Evolutionary conservation across 139 green algal species (phyloP).

Genomic region (Picochlorum sp.): DNA sequence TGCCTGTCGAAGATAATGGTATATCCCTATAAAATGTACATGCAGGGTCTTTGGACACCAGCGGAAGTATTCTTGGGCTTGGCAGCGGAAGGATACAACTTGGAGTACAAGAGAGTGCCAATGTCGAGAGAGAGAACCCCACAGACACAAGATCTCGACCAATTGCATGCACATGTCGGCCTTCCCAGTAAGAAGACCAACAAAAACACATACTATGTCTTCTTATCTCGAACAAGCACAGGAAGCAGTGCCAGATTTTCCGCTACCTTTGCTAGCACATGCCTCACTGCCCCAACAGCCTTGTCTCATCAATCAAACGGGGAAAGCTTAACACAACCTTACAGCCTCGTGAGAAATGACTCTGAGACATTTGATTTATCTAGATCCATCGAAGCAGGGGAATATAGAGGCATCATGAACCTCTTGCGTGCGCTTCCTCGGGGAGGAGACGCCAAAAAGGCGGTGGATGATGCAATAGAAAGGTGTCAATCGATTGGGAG

Average conservation of each 20-base stretch:
- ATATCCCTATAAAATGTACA: neutral
- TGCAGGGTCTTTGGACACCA: constrained; percentile 29
- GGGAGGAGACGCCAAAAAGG: constrained; percentile 60
- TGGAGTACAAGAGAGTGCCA: constrained; percentile 67
- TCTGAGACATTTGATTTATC: constrained; percentile 23
- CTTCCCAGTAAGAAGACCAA: constrained; percentile 9
- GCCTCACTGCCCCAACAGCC: neutral
- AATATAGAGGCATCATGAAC: constrained; percentile 70
- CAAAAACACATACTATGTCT: constrained; percentile 47
- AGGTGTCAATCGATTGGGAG: constrained; percentile 46
- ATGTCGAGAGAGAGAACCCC: constrained; percentile 80
- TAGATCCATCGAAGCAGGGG: constrained; percentile 31
- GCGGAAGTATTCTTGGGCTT: constrained; percentile 48
- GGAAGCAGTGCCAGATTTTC: constrained; percentile 60
- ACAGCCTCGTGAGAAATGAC: neutral
- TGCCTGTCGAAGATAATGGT: neutral
- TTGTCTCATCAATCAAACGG: constrained; percentile 24
- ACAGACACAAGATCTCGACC: constrained; percentile 60
- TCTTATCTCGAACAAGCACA: constrained; percentile 61
- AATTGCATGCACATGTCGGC: constrained; percentile 49
- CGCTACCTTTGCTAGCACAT: constrained; percentile 28
- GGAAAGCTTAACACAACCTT: too few relatives aligned
- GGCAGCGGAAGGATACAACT: constrained; percentile 47
- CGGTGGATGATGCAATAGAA: constrained; percentile 64
- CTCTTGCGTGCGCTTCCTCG: constrained; percentile 56